Evolutionary conservation across 1,284 basidiomycete species (phyloP), one percentile per base, ranked within the genome.

Genomic region (Cryptococcus neoformans): DNA sequence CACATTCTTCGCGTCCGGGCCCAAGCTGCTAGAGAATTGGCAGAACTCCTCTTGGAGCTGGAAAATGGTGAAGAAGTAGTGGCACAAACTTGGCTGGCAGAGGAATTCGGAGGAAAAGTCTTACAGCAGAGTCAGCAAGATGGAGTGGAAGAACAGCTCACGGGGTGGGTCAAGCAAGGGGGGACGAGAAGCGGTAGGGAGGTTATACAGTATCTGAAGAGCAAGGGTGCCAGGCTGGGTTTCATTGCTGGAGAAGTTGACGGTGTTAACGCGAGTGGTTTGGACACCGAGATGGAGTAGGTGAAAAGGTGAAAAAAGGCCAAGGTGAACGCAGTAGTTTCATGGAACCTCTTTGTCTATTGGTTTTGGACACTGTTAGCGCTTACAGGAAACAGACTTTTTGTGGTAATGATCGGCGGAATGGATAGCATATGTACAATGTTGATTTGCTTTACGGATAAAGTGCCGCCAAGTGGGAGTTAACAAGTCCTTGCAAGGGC

Each of bases 1-100:
- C 90, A 94, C 76, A 88, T 94, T 50, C 80, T 94, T 50, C 83
- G 89, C 28, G 86, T 87, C 21, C 86, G 91, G 14, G 82, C 86
- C 3, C 85, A 90, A 69, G 90, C 90, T 12, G 83, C 86, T 28
- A 85, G 85, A 57, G 84, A 86, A 4, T 83, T 94, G 12, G 85
- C 86, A 5, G 74, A 77, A 47, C 86, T 89, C 68, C 83, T 93
- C 56, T 81, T 84, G 47, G 82, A 87, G 57, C 79, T 94, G 37
- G 85, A 87, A 57, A 51, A 58, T 7, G 67, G 72, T 46, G 58
- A 56, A 36, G 59, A 62, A 28, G 54, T 78, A 44, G 65, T 69
- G 53, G 65, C 74, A 8, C 65, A 63, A 8, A 71, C 67, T 52
- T 79, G 76, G 76, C 66, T 79, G 16, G 76, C 74, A 4, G 65